A percentile compares a stretch with the other conserved stretches of the same genome.
These are phyloP conservation scores for Naematelia encephala DNA, from an alignment of 768 basidiomycete species.

Conservation along the genomic window DNA sequence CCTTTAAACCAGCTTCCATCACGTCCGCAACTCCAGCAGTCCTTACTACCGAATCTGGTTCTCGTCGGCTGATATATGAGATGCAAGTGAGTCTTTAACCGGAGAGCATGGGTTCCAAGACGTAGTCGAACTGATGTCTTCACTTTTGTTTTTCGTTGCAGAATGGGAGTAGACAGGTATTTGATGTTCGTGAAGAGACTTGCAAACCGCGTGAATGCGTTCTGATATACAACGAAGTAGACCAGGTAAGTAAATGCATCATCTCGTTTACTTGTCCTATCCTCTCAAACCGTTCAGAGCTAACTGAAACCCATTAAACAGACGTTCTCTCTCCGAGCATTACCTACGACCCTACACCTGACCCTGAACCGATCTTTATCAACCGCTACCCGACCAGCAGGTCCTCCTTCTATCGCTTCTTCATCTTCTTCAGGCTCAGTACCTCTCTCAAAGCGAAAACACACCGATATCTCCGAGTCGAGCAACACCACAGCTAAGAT, in stretches of 20 bases:
- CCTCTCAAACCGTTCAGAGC: not conserved
- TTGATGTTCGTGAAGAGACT: slow-evolving; percentile 35
- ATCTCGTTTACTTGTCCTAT: not conserved
- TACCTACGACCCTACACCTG: slow-evolving; percentile 30
- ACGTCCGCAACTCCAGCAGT: slow-evolving; percentile 22
- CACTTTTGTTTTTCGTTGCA: no score
- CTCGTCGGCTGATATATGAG: slow-evolving; percentile 15
- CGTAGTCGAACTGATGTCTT: no score
- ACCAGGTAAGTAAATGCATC: slow-evolving; percentile 20
- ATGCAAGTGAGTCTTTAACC: slow-evolving; percentile 14
- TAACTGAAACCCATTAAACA: slow-evolving; percentile 3
- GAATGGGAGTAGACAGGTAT: slow-evolving; percentile 34
- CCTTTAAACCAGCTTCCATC: slow-evolving; percentile 42
- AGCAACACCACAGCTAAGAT: not conserved
- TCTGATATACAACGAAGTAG: slow-evolving; percentile 27
- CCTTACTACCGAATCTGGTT: slow-evolving; percentile 3
- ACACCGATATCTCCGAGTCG: not conserved
- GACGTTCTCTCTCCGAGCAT: slow-evolving; percentile 31
- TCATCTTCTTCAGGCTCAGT: slow-evolving; percentile 11
- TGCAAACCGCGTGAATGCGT: slow-evolving; percentile 38
- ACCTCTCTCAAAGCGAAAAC: not conserved
- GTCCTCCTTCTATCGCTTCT: slow-evolving; percentile 4
- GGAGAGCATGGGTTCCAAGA: no score
- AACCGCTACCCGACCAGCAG: not conserved
- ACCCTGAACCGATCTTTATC: slow-evolving; percentile 33